Base-by-base conservation (phyloP, 192 early-diverging fungal genomes). In the Chytriomyces sp. region DNA sequence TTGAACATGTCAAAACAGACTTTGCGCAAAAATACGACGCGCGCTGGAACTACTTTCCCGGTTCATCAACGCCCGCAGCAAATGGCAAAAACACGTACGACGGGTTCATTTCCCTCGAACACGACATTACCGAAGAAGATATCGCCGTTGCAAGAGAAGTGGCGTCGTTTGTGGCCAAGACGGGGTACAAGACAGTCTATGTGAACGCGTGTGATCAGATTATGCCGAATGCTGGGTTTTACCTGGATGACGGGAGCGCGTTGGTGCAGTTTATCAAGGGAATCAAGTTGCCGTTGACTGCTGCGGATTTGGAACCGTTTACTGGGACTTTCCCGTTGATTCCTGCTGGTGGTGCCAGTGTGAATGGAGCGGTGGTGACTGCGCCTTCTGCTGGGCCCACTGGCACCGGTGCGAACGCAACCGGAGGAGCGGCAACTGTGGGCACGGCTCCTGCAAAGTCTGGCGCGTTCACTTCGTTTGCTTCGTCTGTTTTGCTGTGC, bases 31-130 rank as follows among this genome's bases (percentile, higher is more conserved):
- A 73, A 20, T 73, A 62, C 26, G 71, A 73, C 45, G 16, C 59
- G 7, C 60, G 60, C 62, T 73, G 57, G 60, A 73, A 62, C 45
- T 73, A 73, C 71, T 73, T 73, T 60, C 71, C 71, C 7, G n/a
- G 60, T 20, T 13, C 53, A 13, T n/a, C 53, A n/a, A 23, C 18
- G 7, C 28, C 18, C 7, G 45, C 18, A 9, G 43, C 59, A 4
- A 23, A 10, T 7, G 71, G 71, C 10, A 7, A 20, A 10, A 18
- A 45, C 45, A 49, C 63, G 11, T 78, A 79, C 72, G 23, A 67
- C 26, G 78, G 78, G 11, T 75, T 75, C 66, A 79, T 79, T 46
- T 68, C 72, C 23, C 63, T 79, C 16, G 62, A 79, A 16, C 78
- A 79, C 45, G 78, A 79, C 35, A 64, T 74, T 65, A 68, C 62